Evolutionary conservation across 2,329 filamentous ascomycete species (phyloP).

Genomic region (Akanthomyces dipterigenus): DNA sequence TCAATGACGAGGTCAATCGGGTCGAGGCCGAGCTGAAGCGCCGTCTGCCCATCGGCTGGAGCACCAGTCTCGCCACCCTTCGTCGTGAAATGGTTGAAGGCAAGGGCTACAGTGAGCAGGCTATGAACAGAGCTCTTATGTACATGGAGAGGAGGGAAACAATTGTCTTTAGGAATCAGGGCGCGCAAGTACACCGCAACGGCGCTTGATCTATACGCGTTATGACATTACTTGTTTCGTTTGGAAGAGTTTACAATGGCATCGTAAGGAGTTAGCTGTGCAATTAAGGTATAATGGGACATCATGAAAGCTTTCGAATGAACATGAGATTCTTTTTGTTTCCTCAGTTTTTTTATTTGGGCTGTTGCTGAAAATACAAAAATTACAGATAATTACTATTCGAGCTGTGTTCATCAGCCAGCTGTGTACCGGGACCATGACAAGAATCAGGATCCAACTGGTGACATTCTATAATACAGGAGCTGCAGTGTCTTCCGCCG

Average conservation of each 20-base stretch:
- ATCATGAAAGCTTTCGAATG: neutral
- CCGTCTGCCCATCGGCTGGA: slow-evolving; percentile 89
- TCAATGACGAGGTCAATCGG: slow-evolving; percentile 82
- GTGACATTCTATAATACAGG: neutral
- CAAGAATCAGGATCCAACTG: neutral
- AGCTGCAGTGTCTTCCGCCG: neutral
- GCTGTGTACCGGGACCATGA: neutral
- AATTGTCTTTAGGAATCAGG: slow-evolving; percentile 72
- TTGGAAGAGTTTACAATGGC: neutral
- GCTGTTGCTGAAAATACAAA: neutral
- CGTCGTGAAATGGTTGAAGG: slow-evolving; percentile 87
- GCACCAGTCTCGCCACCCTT: slow-evolving; percentile 79
- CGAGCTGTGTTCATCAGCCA: neutral
- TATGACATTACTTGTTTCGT: neutral
- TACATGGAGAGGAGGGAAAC: slow-evolving; percentile 84
- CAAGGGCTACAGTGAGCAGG: slow-evolving; percentile 82
- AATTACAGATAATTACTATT: neutral
- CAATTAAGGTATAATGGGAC: slow-evolving; percentile 1
- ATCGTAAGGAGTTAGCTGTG: slow-evolving; percentile 8
- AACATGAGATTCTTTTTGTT: neutral
- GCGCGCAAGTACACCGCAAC: slow-evolving; percentile 66
- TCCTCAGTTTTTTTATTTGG: neutral
- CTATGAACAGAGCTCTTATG: slow-evolving; percentile 75
- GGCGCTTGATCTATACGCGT: slow-evolving; percentile 45
- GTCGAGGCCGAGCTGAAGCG: slow-evolving; percentile 85